Evolutionary conservation across 805 yeast genomes (phyloP), one percentile per base, ranked within the genome.

Genomic region (Myxozyma lipomycoides): DNA sequence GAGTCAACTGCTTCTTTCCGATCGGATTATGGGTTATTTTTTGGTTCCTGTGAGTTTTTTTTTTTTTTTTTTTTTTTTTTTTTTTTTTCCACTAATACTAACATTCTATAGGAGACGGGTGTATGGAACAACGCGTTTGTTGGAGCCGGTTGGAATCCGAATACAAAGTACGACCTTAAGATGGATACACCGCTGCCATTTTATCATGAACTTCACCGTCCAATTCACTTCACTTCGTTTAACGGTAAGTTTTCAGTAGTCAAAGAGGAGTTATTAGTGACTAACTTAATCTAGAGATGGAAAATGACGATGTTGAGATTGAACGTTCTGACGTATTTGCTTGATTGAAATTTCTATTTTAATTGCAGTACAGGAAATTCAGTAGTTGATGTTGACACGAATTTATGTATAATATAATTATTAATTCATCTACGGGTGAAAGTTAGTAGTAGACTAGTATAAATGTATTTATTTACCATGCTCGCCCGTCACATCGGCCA

Each of bases 71-170:
- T n/a, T 10, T 34, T 25, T 23, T 12, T 15, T 21, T 2, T 3
- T 46, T 3, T 28, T 10, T 12, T 26, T 3, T 18, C 19, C 9
- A 38, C n/a, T n/a, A n/a, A n/a, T n/a, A 10, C 46, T 42, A 7
- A 41, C 35, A 19, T n/a, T 28, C 15, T 25, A 15, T 41, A 50
- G 47, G 82, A 79, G 21, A 83, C 83, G 28, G 82, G 80, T 50
- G 65, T 88, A 26, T 93, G 99, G 99, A 93, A 93, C 66, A 88
- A 84, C 64, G 76, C 95, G 1, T 91, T 93, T 62, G 77, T 87
- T 70, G 93, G 96, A 1, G 83, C 93, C 1, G 78, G 85, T 6
- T 93, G 93, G 84, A 81, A 78, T 60, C 71, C 80, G 3, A 76
- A 77, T n/a, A 66, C 78, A 41, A 73, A 71, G 4, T 87, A 77